Evolutionary conservation across 2,329 filamentous ascomycete species (phyloP).

Genomic region (Sporothrix sp.): DNA sequence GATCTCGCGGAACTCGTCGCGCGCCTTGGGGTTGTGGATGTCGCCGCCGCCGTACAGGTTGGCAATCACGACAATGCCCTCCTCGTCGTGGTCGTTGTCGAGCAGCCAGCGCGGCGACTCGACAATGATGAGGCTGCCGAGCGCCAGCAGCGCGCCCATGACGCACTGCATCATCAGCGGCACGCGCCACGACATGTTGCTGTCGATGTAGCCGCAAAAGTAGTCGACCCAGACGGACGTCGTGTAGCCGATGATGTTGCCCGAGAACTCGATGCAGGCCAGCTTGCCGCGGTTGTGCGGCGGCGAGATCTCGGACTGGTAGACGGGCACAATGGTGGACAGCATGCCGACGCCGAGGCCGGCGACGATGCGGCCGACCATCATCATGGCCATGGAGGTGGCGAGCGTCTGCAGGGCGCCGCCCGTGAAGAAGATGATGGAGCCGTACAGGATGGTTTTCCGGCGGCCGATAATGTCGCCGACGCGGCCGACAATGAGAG

Average conservation of each 20-base stretch:
- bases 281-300: conserved; percentile 93
- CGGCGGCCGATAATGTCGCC: conserved; percentile 87
- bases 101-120: conserved; percentile 96
- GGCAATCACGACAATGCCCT: conserved; percentile 95
- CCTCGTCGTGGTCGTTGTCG: conserved; percentile 95
- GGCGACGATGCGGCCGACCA: conserved; percentile 69
- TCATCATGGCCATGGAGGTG: conserved; percentile 82
- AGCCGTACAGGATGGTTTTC: conserved; percentile 87
- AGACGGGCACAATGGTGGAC: conserved; percentile 86
- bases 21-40: conserved; percentile 83
- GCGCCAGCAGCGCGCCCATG: conserved; percentile 77
- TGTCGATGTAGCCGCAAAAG: conserved; percentile 83
- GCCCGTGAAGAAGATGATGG: conserved; percentile 74
- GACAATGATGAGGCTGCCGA: conserved; percentile 86
- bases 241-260: conserved; percentile 92
- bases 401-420: conserved; percentile 78
- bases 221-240: conserved; percentile 99
- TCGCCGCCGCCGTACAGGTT: conserved; percentile 95
- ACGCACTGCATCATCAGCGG: conserved; percentile 87
- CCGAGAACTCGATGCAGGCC: conserved; percentile 95
- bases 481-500: conserved; percentile 73
- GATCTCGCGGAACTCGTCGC: conserved; percentile 95
- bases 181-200: conserved; percentile 78
- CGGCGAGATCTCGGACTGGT: conserved; percentile 91
- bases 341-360: conserved; percentile 81